These are phyloP conservation scores for Ophiostoma quercus DNA, from an alignment of 2,329 filamentous ascomycete genomes.

Conservation along the genomic window DNA sequence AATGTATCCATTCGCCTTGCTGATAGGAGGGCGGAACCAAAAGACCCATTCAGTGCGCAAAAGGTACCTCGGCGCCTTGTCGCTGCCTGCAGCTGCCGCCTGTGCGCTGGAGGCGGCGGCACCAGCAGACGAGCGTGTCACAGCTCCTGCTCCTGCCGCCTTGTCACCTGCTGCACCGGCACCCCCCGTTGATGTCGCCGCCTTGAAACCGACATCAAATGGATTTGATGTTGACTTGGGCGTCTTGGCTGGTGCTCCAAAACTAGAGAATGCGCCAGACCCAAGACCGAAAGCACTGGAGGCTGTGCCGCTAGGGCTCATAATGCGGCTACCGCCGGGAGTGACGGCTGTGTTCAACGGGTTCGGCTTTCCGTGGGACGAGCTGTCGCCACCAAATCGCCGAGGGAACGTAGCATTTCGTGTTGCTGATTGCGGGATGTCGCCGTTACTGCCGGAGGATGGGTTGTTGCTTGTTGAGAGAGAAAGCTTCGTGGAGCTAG, in stretches of 20 bases:
- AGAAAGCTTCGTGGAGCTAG: slow-evolving; percentile 82
- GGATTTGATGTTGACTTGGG: slow-evolving; percentile 78
- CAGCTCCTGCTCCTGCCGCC: slow-evolving; percentile 52
- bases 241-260: slow-evolving; percentile 76
- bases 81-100: slow-evolving; percentile 29
- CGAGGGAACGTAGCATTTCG: slow-evolving; percentile 63
- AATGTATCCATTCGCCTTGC: slow-evolving; percentile 78
- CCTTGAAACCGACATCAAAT: slow-evolving; percentile 63
- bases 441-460: slow-evolving; percentile 20
- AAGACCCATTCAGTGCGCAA: slow-evolving; percentile 90
- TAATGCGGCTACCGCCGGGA: slow-evolving; percentile 57
- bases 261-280: slow-evolving; percentile 94
- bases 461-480: slow-evolving; percentile 55
- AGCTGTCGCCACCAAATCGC: slow-evolving; percentile 67
- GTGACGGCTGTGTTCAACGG: slow-evolving; percentile 67
- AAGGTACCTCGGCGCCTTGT: slow-evolving; percentile 44
- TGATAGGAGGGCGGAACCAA: slow-evolving; percentile 94
- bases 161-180: slow-evolving; percentile 53
- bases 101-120: not conserved
- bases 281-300: slow-evolving; percentile 90
- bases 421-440: slow-evolving; percentile 43
- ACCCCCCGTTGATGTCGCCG: slow-evolving; percentile 39
- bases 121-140: slow-evolving; percentile 35
- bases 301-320: slow-evolving; percentile 70
- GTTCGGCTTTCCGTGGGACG: slow-evolving; percentile 73